Base-by-base conservation (phyloP, 768 basidiomycete species). In the Lentinula lateritia region DNA sequence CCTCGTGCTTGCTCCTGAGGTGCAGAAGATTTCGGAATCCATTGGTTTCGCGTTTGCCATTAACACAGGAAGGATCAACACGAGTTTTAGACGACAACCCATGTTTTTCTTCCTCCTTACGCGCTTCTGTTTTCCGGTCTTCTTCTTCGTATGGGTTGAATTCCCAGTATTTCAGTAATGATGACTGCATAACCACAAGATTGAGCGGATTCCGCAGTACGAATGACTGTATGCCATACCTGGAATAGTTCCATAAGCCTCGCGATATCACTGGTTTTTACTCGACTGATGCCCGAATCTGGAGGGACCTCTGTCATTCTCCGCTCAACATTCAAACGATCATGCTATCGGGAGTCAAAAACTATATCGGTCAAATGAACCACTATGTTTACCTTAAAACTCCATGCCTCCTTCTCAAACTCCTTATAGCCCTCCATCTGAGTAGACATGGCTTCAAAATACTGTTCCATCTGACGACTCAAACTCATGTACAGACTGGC, bases 171-270 rank as follows among this genome's bases (percentile, higher is more conserved):
- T 83, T 86, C 35, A 90, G 69, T 12, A 92, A 81, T 1, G 88
- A 85, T 67, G 80, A 87, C 87, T 89, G 61, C 6, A 41, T 18
- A 6, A 32, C 4, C 3, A 10, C n/a, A 23, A 45, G 8, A 6
- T 32, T 50, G 41, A 28, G 52, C 34, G 1, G 53, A 10, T 48
- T 23, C n/a, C 46, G 23, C 18, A 20, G 3, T 38, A n/a, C 52
- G 41, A 50, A n/a, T 16, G 38, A 20, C 35, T 59, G 9, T 6
- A 13, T 52, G 41, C 56, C 72, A 60, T 62, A 83, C 89, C 75
- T 92, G 92, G 68, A 93, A 92, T 2, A 93, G 73, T 66, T 93
- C 92, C 89, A 94, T 91, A 15, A 93, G 75, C 18, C 90, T 80
- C 6, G 92, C 89, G 43, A 93, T 76, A 66, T 94, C 92, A 66